A percentile compares a stretch with the other conserved stretches of the same genome.
phyloP scores from a whole-genome alignment of 192 early-diverging fungal species.

The Coemansia sp. region DNA sequence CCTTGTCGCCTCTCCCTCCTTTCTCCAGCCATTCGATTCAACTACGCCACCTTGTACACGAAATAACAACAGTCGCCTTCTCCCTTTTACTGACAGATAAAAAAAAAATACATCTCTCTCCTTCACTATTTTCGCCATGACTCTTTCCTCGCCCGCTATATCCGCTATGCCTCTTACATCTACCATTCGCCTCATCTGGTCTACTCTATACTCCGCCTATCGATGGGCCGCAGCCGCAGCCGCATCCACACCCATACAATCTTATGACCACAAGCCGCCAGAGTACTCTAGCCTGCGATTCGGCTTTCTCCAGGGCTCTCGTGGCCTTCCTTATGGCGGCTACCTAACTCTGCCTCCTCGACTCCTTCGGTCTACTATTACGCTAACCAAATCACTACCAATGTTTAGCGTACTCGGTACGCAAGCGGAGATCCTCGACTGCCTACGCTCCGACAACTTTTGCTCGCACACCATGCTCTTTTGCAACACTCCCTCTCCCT shows the following conservation, averaged over 20 bases:
- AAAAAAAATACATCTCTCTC: background rate
- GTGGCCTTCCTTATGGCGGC: slow-evolving; percentile 38
- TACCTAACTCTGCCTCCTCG: slow-evolving; percentile 21
- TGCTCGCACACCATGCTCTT: slow-evolving; percentile 27
- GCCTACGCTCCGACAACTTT: slow-evolving; percentile 13
- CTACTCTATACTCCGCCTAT: slow-evolving; percentile 19
- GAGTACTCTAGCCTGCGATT: slow-evolving; percentile 34
- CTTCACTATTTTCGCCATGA: background rate
- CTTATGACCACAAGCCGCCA: slow-evolving; percentile 19
- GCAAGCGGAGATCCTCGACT: slow-evolving; percentile 28
- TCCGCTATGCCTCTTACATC: background rate
- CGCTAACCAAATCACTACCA: slow-evolving; percentile 18
- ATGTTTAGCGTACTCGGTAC: slow-evolving; percentile 44
- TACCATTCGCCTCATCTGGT: slow-evolving; percentile 16
- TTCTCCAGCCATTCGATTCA: slow-evolving; percentile 2
- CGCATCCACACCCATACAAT: background rate
- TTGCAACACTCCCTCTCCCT: slow-evolving; percentile 16
- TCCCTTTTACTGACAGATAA: background rate
- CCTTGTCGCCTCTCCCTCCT: background rate
- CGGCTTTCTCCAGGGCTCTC: slow-evolving; percentile 39
- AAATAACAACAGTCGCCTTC: background rate
- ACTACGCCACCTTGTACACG: background rate
- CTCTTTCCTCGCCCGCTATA: slow-evolving; percentile 1
- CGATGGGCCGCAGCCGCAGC: slow-evolving; percentile 18
- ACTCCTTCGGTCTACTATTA: slow-evolving; percentile 16